Evolutionary conservation across 2,329 filamentous ascomycete genomes (phyloP), one percentile per base, ranked within the genome.

Genomic region (Penicillium sp.): DNA sequence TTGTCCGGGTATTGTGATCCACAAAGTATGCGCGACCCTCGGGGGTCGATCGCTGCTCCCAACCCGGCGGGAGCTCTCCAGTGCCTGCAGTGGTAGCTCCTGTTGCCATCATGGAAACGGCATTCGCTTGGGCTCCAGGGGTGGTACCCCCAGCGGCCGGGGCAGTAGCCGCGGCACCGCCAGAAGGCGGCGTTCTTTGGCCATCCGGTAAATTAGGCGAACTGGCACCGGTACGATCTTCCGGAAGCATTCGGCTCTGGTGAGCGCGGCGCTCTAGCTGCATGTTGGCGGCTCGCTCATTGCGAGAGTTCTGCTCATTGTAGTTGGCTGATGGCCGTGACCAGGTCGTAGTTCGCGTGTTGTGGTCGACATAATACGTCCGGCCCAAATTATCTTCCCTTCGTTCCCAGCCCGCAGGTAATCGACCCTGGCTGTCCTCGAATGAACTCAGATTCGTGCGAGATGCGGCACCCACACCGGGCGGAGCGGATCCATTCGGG

Each of bases 301-400:
- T 87, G 54, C 91, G 84, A 63, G 89, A 85, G 56, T 92, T 87
- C 42, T 85, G 85, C 39, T 88, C 86, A 54, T 87, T 92, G 65
- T 87, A 88, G 54, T 86, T 86, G 32, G 83, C 81, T n/a, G 90
- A 89, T 7, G 94, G 94, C 53, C 94, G 82, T 63, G 90, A 93
- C 94, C 94, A 99, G 63, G 93, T 97, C 1, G 94, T 99, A 49
- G 94, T 93, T 64, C 94, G 83, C 6, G 92, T 96, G 72, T 97
- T 97, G 72, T 97, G 94, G 68, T 99, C 94, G 46, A 99, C 94
- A 70, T 97, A 99, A 70, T 99, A 99, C 18, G 93, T 97, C 65
- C 94, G 84, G 46, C 94, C 93, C 36, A 97, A 75, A 63, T 97
- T 94, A 70, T 99, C 94, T 72, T 97, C 93, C 50, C 94, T 85